Evolutionary conservation across 331 rosid species (phyloP).

Genomic region (Saraca asoca): DNA sequence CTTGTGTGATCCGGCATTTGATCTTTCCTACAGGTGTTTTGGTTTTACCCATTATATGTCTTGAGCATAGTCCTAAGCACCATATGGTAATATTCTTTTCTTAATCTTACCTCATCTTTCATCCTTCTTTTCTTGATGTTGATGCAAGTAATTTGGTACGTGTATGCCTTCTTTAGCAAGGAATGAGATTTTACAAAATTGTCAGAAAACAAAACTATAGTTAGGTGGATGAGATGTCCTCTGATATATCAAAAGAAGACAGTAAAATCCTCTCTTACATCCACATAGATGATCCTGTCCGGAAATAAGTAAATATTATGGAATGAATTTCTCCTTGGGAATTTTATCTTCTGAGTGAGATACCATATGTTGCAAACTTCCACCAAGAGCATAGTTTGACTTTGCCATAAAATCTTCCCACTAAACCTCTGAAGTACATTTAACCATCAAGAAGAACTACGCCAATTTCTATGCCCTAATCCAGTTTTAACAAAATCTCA

Average conservation of each 20-base stretch:
- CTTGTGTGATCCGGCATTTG: conserved; percentile 25
- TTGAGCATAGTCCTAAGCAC: conserved; percentile 81
- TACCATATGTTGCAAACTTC: conserved; percentile 10
- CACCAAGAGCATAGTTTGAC: neutral
- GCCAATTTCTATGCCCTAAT: neutral
- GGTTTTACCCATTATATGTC: conserved; percentile 88
- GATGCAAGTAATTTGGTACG: conserved; percentile 11
- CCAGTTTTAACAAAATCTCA: neutral
- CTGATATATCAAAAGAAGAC: neutral
- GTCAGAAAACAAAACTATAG: neutral
- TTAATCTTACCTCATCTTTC: conserved; percentile 13
- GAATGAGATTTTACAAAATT: conserved; percentile 2
- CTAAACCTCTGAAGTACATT: neutral
- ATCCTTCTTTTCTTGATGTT: conserved; percentile 2
- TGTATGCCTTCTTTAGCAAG: conserved; percentile 9
- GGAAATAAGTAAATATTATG: neutral
- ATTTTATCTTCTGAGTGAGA: conserved; percentile 8
- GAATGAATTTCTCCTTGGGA: conserved; percentile 14
- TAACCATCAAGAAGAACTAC: neutral
- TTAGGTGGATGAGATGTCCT: conserved; percentile 17
- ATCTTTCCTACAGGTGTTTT: conserved; percentile 59
- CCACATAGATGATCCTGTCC: conserved; percentile 5
- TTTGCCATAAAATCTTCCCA: neutral
- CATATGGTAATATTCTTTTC: conserved; percentile 61
- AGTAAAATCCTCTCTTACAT: conserved; percentile 4